These are phyloP conservation scores for Microdochium paspali DNA, from an alignment of 2,329 filamentous ascomycete genomes.

Conservation along the genomic window DNA sequence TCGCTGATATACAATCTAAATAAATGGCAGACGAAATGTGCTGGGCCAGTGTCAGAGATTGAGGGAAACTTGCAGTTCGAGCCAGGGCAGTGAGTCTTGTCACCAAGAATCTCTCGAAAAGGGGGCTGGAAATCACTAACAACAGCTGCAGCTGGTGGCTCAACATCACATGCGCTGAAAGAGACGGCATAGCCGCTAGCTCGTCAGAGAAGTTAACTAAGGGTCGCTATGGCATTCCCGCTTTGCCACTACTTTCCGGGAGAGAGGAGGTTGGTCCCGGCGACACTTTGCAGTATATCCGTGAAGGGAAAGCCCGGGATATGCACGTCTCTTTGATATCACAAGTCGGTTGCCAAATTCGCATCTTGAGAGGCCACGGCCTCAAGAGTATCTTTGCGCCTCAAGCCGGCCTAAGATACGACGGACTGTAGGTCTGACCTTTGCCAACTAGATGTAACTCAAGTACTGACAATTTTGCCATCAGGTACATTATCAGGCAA, in stretches of 20 bases:
- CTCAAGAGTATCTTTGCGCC: slow-evolving; percentile 43
- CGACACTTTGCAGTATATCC: slow-evolving; percentile 30
- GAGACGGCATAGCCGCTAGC: slow-evolving; percentile 42
- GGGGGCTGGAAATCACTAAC: slow-evolving; percentile 7
- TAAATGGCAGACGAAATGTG: slow-evolving; percentile 26
- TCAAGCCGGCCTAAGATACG: slow-evolving; percentile 42
- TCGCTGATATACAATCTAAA: slow-evolving; percentile 16
- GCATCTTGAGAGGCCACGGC: slow-evolving; percentile 40
- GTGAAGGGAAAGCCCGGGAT: slow-evolving; percentile 30
- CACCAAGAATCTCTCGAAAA: no score
- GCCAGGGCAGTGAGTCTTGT: slow-evolving; percentile 34
- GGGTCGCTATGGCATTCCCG: slow-evolving; percentile 32
- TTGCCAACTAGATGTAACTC: neutral
- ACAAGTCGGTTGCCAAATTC: slow-evolving; percentile 37
- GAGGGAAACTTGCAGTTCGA: slow-evolving; percentile 32
- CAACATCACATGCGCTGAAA: slow-evolving; percentile 43
- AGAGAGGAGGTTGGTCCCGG: slow-evolving; percentile 31
- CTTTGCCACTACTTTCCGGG: slow-evolving; percentile 42
- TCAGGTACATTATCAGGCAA: slow-evolving; percentile 37
- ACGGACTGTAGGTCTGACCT: slow-evolving; percentile 38
- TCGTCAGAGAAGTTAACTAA: slow-evolving; percentile 33
- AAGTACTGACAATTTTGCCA: neutral
- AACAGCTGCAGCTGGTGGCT: slow-evolving; percentile 43
- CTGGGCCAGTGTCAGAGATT: slow-evolving; percentile 25
- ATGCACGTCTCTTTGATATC: slow-evolving; percentile 40